phyloP scores from a whole-genome alignment of 2,329 filamentous ascomycete genomes.

The Talaromyces marneffei region DNA sequence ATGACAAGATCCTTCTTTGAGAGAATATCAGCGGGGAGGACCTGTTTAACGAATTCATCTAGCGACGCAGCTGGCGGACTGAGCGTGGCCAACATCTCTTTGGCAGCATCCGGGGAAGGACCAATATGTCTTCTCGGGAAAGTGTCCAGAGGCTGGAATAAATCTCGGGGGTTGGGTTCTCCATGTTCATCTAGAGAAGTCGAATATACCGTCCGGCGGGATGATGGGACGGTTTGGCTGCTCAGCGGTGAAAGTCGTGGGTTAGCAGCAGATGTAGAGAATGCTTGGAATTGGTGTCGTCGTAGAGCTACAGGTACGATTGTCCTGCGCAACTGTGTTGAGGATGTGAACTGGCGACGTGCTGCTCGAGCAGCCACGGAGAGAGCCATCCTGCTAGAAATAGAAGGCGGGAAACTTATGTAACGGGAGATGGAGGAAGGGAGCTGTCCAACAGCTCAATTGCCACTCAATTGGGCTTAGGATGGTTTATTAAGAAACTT shows the following conservation, averaged over 20 bases:
- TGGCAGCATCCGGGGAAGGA: slow-evolving; percentile 62
- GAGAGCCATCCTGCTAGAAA: slow-evolving; percentile 10
- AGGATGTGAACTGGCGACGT: slow-evolving; percentile 3
- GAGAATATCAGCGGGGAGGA: slow-evolving; percentile 74
- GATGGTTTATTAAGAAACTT: neutral
- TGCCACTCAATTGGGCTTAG: slow-evolving; percentile 7
- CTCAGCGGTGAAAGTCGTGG: slow-evolving; percentile 23
- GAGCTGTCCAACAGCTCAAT: slow-evolving; percentile 5
- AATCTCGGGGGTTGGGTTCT: slow-evolving; percentile 32
- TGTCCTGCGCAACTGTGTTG: slow-evolving; percentile 2
- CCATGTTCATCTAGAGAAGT: slow-evolving; percentile 87
- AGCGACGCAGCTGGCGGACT: slow-evolving; percentile 67
- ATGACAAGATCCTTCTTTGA: slow-evolving; percentile 60
- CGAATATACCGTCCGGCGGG: slow-evolving; percentile 61
- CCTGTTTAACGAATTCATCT: slow-evolving; percentile 78
- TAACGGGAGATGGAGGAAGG: neutral
- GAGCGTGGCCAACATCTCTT: slow-evolving; percentile 73
- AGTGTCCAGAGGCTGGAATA: slow-evolving; percentile 47
- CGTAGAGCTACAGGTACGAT: slow-evolving; percentile 4
- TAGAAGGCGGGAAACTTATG: neutral
- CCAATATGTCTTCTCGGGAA: slow-evolving; percentile 85
- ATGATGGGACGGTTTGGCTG: slow-evolving; percentile 19
- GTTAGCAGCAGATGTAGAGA: slow-evolving; percentile 19
- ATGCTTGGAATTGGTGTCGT: slow-evolving; percentile 19
- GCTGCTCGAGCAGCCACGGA: slow-evolving; percentile 11